Evolutionary conservation across 441 rosid genomes (phyloP), one percentile per base, ranked within the genome.

Genomic region (Mallotus repandus): DNA sequence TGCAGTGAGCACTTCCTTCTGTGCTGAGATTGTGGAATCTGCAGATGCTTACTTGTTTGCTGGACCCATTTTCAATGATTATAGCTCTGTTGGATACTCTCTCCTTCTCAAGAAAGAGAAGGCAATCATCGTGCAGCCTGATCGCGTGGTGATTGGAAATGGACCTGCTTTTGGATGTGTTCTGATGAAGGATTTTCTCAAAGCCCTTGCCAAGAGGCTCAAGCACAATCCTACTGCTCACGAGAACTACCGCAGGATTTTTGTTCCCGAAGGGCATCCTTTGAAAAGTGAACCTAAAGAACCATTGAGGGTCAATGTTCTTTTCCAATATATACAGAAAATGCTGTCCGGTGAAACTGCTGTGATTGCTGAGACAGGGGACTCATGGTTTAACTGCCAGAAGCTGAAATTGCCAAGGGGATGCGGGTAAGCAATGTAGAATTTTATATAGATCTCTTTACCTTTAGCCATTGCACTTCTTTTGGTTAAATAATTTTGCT

Each of bases 331-430:
- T 73, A 86, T 94, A 61, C 96, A 94, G 74, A 89, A 87, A 53
- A 80, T 90, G 91, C 81, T 92, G 70, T 92, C 98, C 32, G 2
- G 85, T 76, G 88, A 87, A 52, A 87, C 92, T 10, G 95, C 95
- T 10, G 92, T 94, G 81, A 87, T 94, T 78, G 97, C 97, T 63
- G 98, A 94, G 78, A 92, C 98, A 0, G 98, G 97, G 35, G 98
- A 94, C 82, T 94, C 97, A 19, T 94, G 97, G 97, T 94, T 94
- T 66, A 94, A 92, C 65, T 92, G 98, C 75, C 98, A 89, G 88
- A 94, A 94, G 80, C 95, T 94, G 46, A 90, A 82, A 86, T 79
- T 94, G 71, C 97, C 98, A 0, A 60, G 64, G 70, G 98, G 90
- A 82, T 94, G 98, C 53, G 97, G 98, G 95, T 91, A 73, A 76